A percentile compares a stretch with the other conserved stretches of the same genome.
These are phyloP conservation scores for Lachancea fermentati DNA, from an alignment of 805 yeast genomes.

Conservation along the genomic window DNA sequence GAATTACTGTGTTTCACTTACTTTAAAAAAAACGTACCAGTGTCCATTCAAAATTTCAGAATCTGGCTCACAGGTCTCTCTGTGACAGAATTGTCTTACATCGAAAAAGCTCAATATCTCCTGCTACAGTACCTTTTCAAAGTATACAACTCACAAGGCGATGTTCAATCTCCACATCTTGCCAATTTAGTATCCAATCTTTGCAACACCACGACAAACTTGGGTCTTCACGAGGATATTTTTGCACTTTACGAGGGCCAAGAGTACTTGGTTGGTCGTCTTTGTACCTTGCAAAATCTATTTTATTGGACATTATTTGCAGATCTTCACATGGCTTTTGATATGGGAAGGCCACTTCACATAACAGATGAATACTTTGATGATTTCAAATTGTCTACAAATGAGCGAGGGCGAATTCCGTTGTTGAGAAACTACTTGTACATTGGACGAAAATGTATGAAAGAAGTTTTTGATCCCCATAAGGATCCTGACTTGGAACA, in stretches of 20 bases:
- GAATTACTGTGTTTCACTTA: constrained; percentile 17
- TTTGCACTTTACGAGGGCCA: constrained; percentile 12
- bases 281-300: constrained; percentile 19
- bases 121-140: constrained; percentile 18
- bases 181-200: constrained; percentile 13
- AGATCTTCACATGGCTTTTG: constrained; percentile 23
- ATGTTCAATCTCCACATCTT: constrained; percentile 24
- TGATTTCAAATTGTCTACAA: constrained; percentile 2
- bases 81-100: constrained; percentile 21
- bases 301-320: constrained; percentile 24
- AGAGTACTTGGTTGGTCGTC: constrained; percentile 16
- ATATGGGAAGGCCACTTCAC: constrained; percentile 22
- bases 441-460: constrained; percentile 6
- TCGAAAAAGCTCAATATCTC: constrained; percentile 29
- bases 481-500: background rate
- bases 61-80: constrained; percentile 24
- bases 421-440: constrained; percentile 4
- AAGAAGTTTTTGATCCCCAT: background rate
- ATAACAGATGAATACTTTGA: constrained; percentile 7
- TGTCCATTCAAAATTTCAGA: constrained; percentile 16
- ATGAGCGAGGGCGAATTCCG: constrained; percentile 3
- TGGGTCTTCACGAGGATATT: constrained; percentile 25
- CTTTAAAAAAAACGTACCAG: constrained; percentile 16
- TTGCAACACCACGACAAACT: constrained; percentile 13
- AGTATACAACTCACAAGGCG: constrained; percentile 13